Conservation (phyloP, 2,329 filamentous ascomycete genomes). For the Ascochyta fabae region DNA sequence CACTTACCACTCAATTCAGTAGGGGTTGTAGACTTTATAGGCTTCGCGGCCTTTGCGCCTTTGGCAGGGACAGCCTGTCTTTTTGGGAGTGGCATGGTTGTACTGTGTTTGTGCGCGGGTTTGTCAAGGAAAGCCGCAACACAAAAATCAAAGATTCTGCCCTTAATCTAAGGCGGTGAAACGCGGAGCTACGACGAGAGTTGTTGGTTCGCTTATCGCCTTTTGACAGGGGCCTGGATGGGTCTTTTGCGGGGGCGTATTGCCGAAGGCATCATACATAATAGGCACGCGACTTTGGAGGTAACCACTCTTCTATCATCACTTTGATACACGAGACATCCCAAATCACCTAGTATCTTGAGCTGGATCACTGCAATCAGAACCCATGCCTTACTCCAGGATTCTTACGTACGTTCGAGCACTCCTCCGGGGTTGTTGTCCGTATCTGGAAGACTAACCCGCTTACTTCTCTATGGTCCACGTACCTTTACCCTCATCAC, state of each 20-base stretch:
- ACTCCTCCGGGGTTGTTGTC: constrained; percentile 1
- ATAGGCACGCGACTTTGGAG: constrained; percentile 26
- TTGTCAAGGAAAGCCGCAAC: background rate
- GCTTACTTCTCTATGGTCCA: constrained; percentile 26
- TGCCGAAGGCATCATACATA: constrained; percentile 4
- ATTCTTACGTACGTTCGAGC: constrained; percentile 39
- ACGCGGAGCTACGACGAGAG: constrained; percentile 13
- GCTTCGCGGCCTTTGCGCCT: constrained; percentile 16
- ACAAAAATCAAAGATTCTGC: constrained; percentile 16
- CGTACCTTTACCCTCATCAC: constrained; percentile 43
- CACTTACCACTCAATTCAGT: constrained; percentile 17
- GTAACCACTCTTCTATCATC: constrained; percentile 10
- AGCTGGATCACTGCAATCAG: background rate
- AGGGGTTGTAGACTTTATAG: constrained; percentile 13
- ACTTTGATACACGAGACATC: background rate
- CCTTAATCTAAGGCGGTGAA: constrained; percentile 1
- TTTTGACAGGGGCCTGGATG: constrained; percentile 4
- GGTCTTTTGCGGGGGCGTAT: constrained; percentile 13
- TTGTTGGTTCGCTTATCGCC: constrained; percentile 5
- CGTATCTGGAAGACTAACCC: constrained; percentile 23
- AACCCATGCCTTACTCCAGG: constrained; percentile 38
- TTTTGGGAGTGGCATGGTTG: constrained; percentile 44
- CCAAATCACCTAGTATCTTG: background rate
- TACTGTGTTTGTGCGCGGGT: background rate
- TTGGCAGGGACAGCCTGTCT: constrained; percentile 37